These are phyloP conservation scores for Sphagnum contortum DNA, from an alignment of 225 moss, liverwort and hornwort genomes.

Conservation along the genomic window DNA sequence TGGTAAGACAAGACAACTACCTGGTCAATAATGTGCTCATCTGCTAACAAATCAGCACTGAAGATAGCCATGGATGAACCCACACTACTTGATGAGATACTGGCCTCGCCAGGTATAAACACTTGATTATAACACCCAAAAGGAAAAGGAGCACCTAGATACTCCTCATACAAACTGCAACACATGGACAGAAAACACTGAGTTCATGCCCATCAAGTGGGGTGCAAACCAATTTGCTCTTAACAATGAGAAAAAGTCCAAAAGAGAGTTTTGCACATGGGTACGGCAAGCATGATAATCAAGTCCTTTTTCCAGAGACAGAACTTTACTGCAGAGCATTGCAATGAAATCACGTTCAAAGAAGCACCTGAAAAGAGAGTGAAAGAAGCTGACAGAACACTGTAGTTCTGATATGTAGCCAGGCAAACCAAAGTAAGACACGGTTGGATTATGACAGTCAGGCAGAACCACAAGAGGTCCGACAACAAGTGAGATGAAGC, in stretches of 20 bases:
- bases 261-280: too few relatives aligned
- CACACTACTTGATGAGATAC: constrained; percentile 53
- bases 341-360: too few relatives aligned
- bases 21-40: constrained; percentile 96
- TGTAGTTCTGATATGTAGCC: constrained; percentile 67
- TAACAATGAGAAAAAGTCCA: too few relatives aligned
- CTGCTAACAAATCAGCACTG: constrained; percentile 75
- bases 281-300: too few relatives aligned
- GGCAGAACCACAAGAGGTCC: constrained; percentile 88
- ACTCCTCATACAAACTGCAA: constrained; percentile 84
- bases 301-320: too few relatives aligned
- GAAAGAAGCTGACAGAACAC: constrained; percentile 71
- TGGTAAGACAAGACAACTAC: constrained; percentile 21
- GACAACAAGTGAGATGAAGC: constrained; percentile 79
- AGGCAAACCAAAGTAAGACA: constrained; percentile 87
- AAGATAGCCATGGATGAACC: constrained; percentile 74
- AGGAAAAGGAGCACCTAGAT: constrained; percentile 88
- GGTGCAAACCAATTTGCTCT: too few relatives aligned
- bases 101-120: constrained; percentile 67
- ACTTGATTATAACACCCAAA: constrained; percentile 97
- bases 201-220: too few relatives aligned
- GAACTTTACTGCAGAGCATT: too few relatives aligned
- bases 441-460: constrained; percentile 69
- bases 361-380: constrained; percentile 62
- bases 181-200: neutral